These are phyloP conservation scores for Cucumis hystrix DNA, from an alignment of 306 rosid species.

Conservation along the genomic window DNA sequence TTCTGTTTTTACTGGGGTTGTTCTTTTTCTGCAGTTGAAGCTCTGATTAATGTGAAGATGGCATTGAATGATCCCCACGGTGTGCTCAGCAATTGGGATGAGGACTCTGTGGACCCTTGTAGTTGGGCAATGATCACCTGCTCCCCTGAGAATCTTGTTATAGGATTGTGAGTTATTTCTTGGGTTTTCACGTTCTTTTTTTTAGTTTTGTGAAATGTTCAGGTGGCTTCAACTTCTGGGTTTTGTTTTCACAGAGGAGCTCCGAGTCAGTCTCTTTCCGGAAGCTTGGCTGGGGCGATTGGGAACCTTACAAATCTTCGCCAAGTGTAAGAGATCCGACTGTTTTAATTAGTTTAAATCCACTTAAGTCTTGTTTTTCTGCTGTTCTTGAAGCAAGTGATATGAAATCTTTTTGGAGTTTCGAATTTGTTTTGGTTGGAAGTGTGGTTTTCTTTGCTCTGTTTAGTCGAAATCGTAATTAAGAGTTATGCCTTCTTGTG, in stretches of 20 bases:
- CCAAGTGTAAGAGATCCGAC: conserved; percentile 54
- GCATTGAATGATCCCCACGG: conserved; percentile 65
- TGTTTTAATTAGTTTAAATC: background rate
- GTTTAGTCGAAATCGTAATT: background rate
- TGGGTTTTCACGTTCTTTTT: background rate
- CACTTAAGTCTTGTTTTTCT: background rate
- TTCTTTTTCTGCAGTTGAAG: conserved; percentile 46
- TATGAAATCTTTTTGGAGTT: background rate
- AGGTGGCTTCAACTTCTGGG: background rate
- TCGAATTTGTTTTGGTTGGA: background rate
- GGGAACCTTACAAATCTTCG: conserved; percentile 76
- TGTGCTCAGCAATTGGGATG: conserved; percentile 77
- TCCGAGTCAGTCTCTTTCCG: conserved; percentile 88
- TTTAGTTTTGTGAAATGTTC: background rate
- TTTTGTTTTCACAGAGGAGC: conserved; percentile 50
- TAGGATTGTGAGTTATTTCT: conserved; percentile 53
- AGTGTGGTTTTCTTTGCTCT: background rate
- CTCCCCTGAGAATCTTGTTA: conserved; percentile 53
- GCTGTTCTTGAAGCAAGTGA: background rate
- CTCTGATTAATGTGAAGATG: conserved; percentile 44
- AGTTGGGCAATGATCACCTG: conserved; percentile 95
- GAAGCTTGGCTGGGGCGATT: conserved; percentile 54
- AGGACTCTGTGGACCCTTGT: conserved; percentile 87
- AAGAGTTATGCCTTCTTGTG: background rate
- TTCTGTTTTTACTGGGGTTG: background rate